Conservation (phyloP, 2,329 filamentous ascomycete species). For the Diaporthe sp. region DNA sequence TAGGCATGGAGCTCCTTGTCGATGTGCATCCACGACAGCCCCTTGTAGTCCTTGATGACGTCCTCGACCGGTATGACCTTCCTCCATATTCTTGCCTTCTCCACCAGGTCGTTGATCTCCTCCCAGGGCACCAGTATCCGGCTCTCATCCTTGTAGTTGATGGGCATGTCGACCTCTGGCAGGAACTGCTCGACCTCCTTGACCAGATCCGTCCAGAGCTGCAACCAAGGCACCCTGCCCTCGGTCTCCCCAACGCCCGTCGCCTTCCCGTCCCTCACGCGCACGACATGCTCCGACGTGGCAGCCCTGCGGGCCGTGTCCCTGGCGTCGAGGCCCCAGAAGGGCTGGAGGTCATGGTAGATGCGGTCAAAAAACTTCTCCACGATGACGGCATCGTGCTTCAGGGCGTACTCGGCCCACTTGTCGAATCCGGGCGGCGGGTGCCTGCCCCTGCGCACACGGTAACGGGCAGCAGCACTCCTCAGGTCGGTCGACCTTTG, state of each 20-base stretch:
- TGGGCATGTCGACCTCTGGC: constrained; percentile 76
- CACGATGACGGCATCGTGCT: constrained; percentile 58
- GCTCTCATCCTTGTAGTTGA: constrained; percentile 76
- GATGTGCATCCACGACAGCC: constrained; percentile 55
- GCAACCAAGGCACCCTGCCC: constrained; percentile 59
- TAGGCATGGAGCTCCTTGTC: constrained; percentile 49
- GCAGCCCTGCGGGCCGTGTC: constrained; percentile 52
- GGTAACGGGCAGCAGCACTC: constrained; percentile 61
- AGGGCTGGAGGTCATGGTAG: constrained; percentile 65
- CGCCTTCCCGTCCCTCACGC: constrained; percentile 62
- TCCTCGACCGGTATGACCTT: constrained; percentile 58
- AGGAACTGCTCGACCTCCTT: constrained; percentile 65
- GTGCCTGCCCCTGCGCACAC: constrained; percentile 61
- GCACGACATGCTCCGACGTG: constrained; percentile 61
- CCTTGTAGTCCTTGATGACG: constrained; percentile 60
- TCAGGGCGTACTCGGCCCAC: constrained; percentile 61
- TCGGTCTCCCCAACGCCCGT: constrained; percentile 55
- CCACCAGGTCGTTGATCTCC: constrained; percentile 65
- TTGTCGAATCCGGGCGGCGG: constrained; percentile 64
- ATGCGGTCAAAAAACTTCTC: constrained; percentile 68
- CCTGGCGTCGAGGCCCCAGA: constrained; percentile 66
- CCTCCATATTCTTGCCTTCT: constrained; percentile 61
- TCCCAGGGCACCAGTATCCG: constrained; percentile 73
- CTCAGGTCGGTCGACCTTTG: constrained; percentile 59
- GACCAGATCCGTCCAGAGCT: constrained; percentile 65